Evolutionary conservation across 768 basidiomycete genomes (phyloP), one percentile per base, ranked within the genome.

Genomic region (Fomitopsis pulvina): DNA sequence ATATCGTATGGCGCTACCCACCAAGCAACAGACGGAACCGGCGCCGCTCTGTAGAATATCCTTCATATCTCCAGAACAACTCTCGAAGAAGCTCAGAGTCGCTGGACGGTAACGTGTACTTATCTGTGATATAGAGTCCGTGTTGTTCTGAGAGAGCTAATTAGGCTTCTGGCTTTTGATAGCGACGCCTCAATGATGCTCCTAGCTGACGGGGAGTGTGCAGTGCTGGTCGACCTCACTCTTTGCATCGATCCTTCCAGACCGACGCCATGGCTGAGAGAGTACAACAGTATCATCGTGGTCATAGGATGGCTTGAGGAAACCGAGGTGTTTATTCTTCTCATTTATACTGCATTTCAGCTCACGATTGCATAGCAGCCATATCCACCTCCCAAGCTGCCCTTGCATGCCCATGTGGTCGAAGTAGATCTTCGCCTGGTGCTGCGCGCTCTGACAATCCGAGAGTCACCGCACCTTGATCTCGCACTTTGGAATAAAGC

Each of bases 81-180:
- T 70, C 41, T 77, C 78, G 41, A 67, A 66, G 48, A 85, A 85
- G 65, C 55, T 85, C 53, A 71, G 81, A 50, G 64, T 85, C 41
- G 77, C 78, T 22, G 83, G 81, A 56, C 69, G 77, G 83, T 83
- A 46, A 18, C 27, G 20, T 25, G 39, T 39, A 50, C 18, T 27
- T 20, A 37, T 25, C 30, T 26, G 24, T 25, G 12, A 22, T 40
- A 53, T 45, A 53, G 18, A 51, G 30, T 48, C 41, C 38, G n/a
- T n/a, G n/a, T n/a, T n/a, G n/a, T n/a, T n/a, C n/a, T n/a, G n/a
- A n/a, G n/a, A n/a, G n/a, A n/a, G n/a, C n/a, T n/a, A n/a, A n/a
- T n/a, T 57, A 87, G 84, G 58, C 68, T 85, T 54, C 69, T 83
- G 29, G 69, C 73, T 26, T 82, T 83, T 60, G 80, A 85, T 52